Percentiles rank a stretch among this genome's conserved stretches.
These are phyloP conservation scores for Cystofilobasidium capitatum DNA, from an alignment of 768 basidiomycete genomes.

Conservation along the genomic window DNA sequence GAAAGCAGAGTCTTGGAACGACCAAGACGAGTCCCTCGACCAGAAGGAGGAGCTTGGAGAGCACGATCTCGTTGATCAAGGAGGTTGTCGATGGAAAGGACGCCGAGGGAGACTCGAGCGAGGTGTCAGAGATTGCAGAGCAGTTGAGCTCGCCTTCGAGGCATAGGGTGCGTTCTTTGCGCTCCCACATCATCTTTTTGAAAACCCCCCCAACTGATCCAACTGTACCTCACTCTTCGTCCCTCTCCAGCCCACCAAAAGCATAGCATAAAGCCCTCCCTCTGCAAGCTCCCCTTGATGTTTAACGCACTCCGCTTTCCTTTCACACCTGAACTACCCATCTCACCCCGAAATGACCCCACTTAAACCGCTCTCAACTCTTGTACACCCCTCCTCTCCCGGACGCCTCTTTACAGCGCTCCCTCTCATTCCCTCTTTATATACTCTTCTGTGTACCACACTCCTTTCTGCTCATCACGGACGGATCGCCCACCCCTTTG, in stretches of 20 bases:
- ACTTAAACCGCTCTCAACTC: too few relatives aligned
- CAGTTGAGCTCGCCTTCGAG: constrained; percentile 13
- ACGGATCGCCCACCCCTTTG: too few relatives aligned
- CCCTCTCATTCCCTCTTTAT: too few relatives aligned
- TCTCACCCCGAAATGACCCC: too few relatives aligned
- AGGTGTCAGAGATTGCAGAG: constrained; percentile 39
- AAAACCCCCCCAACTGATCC: not conserved
- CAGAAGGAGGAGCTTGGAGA: constrained; percentile 80
- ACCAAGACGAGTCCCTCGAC: constrained; percentile 89
- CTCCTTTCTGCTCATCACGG: too few relatives aligned
- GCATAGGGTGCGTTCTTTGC: not conserved
- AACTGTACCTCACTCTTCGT: not conserved
- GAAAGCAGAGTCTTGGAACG: constrained; percentile 80
- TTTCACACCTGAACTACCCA: not conserved
- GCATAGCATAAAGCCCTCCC: not conserved
- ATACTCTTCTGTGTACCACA: too few relatives aligned
- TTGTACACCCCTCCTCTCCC: too few relatives aligned
- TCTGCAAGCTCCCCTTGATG: not conserved
- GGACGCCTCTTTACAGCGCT: too few relatives aligned
- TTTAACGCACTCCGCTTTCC: not conserved
- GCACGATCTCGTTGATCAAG: constrained; percentile 88
- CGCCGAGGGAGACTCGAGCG: constrained; percentile 40
- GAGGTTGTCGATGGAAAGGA: constrained; percentile 74
- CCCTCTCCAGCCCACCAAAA: not conserved
- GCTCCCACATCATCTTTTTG: not conserved